Evolutionary conservation across 495 filamentous ascomycete genomes (phyloP), one percentile per base, ranked within the genome.

Genomic region (Saxispiralis lemnorum): DNA sequence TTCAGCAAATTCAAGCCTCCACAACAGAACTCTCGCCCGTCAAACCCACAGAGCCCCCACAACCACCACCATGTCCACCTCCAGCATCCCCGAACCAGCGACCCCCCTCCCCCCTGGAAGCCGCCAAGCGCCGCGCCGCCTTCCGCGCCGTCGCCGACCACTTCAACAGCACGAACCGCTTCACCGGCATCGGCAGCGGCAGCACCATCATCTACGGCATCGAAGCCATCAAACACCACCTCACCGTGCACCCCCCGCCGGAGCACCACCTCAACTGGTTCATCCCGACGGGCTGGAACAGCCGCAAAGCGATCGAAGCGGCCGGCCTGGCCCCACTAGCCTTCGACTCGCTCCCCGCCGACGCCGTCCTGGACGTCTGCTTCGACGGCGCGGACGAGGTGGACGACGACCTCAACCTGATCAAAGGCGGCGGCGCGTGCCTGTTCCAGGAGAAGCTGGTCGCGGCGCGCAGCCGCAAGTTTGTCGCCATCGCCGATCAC

Each of bases 321-420:
- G 81, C 85, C 11, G 83, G 83, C 0, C 65, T 97, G 43, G 72
- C 66, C 6, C 75, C 88, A 2, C 71, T 85, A 12, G 73, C 76
- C 48, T 85, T 94, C 60, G 81, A 85, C 55, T 55, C 65, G 32
- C 59, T 88, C 41, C 76, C 81, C 6, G 58, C 66, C 15, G 65
- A 71, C 14, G 70, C 53, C 45, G 56, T 59, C 59, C 67, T 89
- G 40, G 86, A 93, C 55, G 77, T 96, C 21, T 77, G 77, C 24
- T 96, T 96, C 53, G 88, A 95, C 62, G 88, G 89, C 31, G 92
- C 89, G 17, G 89, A 97, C 59, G 89, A 97, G 66, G 85, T 97
- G 20, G 89, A 97, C 59, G 82, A 83, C 17, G 82, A 86, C 32
- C 62, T 97, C 41, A 97, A 96, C 63, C 83, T 85, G 56, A 94